Conservation (phyloP, 2,329 filamentous ascomycete species). For the Zelopaecilomyces penicillatus region DNA sequence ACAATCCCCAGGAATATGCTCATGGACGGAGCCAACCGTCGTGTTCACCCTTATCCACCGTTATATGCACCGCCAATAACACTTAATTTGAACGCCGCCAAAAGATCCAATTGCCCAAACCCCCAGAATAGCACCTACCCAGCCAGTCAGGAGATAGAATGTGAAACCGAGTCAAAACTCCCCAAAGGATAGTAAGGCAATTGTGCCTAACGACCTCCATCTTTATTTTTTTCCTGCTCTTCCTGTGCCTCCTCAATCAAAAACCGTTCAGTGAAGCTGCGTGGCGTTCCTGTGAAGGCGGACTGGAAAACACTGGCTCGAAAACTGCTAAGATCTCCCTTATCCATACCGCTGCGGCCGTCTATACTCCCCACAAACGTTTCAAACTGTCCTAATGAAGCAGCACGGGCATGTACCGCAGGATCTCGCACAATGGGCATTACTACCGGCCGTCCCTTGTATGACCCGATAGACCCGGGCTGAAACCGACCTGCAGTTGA, state of each 20-base stretch:
- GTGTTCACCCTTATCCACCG: neutral
- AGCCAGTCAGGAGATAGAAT: conserved; percentile 11
- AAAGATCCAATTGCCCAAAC: conserved; percentile 16
- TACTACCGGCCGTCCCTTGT: conserved; percentile 43
- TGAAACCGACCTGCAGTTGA: conserved; percentile 26
- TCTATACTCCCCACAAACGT: conserved; percentile 47
- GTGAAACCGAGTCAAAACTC: conserved; percentile 16
- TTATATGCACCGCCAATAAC: neutral
- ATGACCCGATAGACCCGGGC: conserved; percentile 42
- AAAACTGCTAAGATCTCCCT: conserved; percentile 35
- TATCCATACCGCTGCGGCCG: conserved; percentile 41
- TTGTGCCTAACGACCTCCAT: conserved; percentile 1
- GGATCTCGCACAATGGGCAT: conserved; percentile 44
- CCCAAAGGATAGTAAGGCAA: conserved; percentile 6
- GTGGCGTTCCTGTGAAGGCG: conserved; percentile 35
- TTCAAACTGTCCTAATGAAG: conserved; percentile 38
- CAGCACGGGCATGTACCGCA: conserved; percentile 39
- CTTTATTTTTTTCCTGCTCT: conserved; percentile 14
- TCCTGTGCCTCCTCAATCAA: conserved; percentile 39
- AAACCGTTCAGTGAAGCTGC: conserved; percentile 40
- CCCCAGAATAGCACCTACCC: conserved; percentile 13
- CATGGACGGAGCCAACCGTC: too few species aligned
- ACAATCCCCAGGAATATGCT: too few species aligned
- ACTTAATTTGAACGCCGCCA: conserved; percentile 20
- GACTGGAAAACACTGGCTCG: conserved; percentile 30